Evolutionary conservation across 1,284 basidiomycete species (phyloP), one percentile per base, ranked within the genome.

Genomic region (Malassezia cuniculi): DNA sequence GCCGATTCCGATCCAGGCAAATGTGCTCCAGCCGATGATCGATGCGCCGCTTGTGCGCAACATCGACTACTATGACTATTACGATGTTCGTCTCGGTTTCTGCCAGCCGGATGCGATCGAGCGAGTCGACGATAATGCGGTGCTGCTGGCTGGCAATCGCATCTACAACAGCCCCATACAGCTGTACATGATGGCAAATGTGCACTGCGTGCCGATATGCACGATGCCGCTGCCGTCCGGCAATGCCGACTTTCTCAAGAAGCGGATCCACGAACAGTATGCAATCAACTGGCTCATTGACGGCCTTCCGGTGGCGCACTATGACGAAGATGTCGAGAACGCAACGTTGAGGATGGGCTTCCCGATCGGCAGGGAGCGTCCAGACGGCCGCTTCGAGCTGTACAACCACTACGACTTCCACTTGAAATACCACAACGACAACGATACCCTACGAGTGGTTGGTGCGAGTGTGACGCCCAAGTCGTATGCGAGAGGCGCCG

Each of bases 221-320:
- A 72, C 70, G 18, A 68, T 72, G 8, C 70, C 72, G 18, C 73
- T 93, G 10, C 74, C 78, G 0, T 71, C 72, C 14, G 76, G 81
- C 43, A 81, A 90, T 51, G 80, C 81, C 14, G 78, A 76, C 48
- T 93, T 93, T 68, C 80, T 95, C 66, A 93, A 93, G 57, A 79
- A 82, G 43, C 79, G 85, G 36, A 90, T 95, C 64, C 74, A 75
- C 31, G 85, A 94, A 66, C 82, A 87, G 61, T 95, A 94, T 62
- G 85, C 85, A 0, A 71, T 94, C 48, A 94, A 94, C 63, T 90
- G 87, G 80, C 78, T 95, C 39, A 73, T 95, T 30, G 89, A 95
- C 59, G 89, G 90, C 4, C 75, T 95, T 25, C 90, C 90, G 3
- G 85, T 83, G 6, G 85, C 85, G 5, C n/a, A n/a, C n/a, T n/a